Percentiles rank a stretch among this genome's conserved stretches.
These are phyloP conservation scores for Pseudonectria foliicola DNA, from an alignment of 2,329 filamentous ascomycete genomes.

Conservation along the genomic window DNA sequence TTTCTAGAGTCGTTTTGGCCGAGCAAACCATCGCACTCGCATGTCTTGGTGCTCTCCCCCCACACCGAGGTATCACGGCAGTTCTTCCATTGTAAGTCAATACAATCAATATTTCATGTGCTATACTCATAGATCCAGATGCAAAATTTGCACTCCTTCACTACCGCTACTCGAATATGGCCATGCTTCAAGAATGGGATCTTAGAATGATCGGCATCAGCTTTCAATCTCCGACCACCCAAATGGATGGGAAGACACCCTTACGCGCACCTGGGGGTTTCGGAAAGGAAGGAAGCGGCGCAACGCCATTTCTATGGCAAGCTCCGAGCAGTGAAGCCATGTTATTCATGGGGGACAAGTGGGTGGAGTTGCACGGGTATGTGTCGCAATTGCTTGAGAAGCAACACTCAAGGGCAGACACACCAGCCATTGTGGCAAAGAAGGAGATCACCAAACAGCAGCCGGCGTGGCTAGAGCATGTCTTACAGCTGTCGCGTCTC, in stretches of 20 bases:
- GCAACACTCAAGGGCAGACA: conserved; percentile 27
- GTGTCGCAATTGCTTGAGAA: conserved; percentile 55
- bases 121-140: conserved; percentile 35
- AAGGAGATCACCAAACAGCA: conserved; percentile 61
- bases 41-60: conserved; percentile 79
- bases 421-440: conserved; percentile 34
- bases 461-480: conserved; percentile 72
- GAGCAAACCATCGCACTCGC: conserved; percentile 50
- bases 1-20: conserved; percentile 90
- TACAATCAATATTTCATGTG: neutral
- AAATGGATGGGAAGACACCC: conserved; percentile 52
- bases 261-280: conserved; percentile 40
- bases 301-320: conserved; percentile 72
- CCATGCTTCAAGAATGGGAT: conserved; percentile 37
- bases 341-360: conserved; percentile 77
- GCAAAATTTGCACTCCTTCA: conserved; percentile 71
- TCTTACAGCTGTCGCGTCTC: conserved; percentile 67
- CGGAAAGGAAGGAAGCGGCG: conserved; percentile 17
- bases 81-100: conserved; percentile 66
- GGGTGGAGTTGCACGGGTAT: conserved; percentile 79
- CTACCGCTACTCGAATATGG: conserved; percentile 61
- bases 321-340: conserved; percentile 75
- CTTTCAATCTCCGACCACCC: conserved; percentile 62
- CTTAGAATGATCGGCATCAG: conserved; percentile 68
- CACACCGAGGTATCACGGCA: conserved; percentile 71